Evolutionary conservation across 495 filamentous ascomycete genomes (phyloP).

Genomic region (Tuber indicum): DNA sequence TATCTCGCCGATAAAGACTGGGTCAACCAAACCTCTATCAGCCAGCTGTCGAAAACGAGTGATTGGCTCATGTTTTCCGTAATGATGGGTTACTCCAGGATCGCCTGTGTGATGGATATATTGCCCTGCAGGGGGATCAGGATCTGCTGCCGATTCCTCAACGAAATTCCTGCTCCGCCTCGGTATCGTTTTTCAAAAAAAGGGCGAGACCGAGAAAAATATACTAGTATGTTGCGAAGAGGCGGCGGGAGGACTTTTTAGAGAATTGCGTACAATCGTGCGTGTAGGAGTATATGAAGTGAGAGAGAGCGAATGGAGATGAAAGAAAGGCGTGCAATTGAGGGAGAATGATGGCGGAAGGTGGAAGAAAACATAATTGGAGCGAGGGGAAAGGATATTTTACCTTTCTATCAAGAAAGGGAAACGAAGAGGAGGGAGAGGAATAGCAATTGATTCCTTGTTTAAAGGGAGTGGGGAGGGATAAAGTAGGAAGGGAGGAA

Average conservation of each 20-base stretch:
- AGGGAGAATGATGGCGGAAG: constrained; percentile 20
- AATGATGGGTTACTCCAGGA: constrained; percentile 19
- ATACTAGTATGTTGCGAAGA: constrained; percentile 32
- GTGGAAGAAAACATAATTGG: constrained; percentile 25
- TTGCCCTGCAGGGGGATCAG: constrained; percentile 30
- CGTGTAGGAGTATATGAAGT: constrained; percentile 19
- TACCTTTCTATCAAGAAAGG: constrained; percentile 22
- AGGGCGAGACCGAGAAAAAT: constrained; percentile 41
- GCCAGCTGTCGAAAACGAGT: constrained; percentile 66
- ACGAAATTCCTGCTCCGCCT: constrained; percentile 13
- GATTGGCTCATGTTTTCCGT: constrained; percentile 41
- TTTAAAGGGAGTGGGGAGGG: not conserved
- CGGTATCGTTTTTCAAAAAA: constrained; percentile 34
- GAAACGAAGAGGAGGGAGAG: constrained; percentile 13
- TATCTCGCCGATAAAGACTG: constrained; percentile 60
- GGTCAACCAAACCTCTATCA: constrained; percentile 57
- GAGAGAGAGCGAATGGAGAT: constrained; percentile 22
- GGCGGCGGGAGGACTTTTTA: constrained; percentile 22
- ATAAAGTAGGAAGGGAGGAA: constrained; percentile 19
- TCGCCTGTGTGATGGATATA: constrained; percentile 20
- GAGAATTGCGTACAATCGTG: constrained; percentile 18
- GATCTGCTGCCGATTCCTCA: constrained; percentile 15
- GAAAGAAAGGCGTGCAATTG: constrained; percentile 3
- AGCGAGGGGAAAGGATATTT: constrained; percentile 2
- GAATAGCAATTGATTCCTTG: not conserved